Conservation (phyloP, 2,329 filamentous ascomycete species). For the Talaromyces sp. region DNA sequence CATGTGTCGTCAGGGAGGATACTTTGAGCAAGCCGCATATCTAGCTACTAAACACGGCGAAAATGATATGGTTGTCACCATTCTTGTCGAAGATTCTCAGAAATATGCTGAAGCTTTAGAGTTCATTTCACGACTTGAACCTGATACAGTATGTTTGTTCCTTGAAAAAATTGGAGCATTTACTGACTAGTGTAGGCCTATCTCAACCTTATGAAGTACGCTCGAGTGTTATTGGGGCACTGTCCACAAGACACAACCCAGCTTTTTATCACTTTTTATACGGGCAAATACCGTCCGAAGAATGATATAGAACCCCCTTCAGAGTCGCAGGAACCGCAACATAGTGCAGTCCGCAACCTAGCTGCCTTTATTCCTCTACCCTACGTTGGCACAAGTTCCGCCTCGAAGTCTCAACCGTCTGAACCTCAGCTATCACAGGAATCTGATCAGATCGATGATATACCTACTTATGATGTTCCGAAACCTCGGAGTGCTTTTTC, state of each 20-base stretch:
- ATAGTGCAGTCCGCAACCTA: slow-evolving; percentile 77
- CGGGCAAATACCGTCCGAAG: slow-evolving; percentile 67
- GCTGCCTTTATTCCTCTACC: slow-evolving; percentile 77
- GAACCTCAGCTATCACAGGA: slow-evolving; percentile 26
- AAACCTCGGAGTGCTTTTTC: slow-evolving; percentile 88
- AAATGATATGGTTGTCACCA: slow-evolving; percentile 88
- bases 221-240: slow-evolving; percentile 81
- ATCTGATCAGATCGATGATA: slow-evolving; percentile 31
- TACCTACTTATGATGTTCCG: slow-evolving; percentile 66
- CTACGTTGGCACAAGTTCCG: slow-evolving; percentile 66
- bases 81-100: slow-evolving; percentile 91
- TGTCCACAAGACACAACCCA: slow-evolving; percentile 76
- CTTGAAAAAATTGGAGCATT: neutral
- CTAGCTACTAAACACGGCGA: slow-evolving; percentile 91
- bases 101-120: slow-evolving; percentile 81
- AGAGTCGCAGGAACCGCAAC: slow-evolving; percentile 47
- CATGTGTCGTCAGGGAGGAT: slow-evolving; percentile 96
- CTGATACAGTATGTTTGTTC: slow-evolving; percentile 58
- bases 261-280: slow-evolving; percentile 93
- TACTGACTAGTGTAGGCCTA: slow-evolving; percentile 57
- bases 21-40: slow-evolving; percentile 94
- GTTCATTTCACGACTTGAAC: slow-evolving; percentile 84
- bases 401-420: slow-evolving; percentile 27
- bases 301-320: slow-evolving; percentile 57
- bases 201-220: slow-evolving; percentile 88